A percentile compares a stretch with the other conserved stretches of the same genome.
Evolutionary conservation across 805 yeast genomes (phyloP).

Genomic region (Candida ficus): DNA sequence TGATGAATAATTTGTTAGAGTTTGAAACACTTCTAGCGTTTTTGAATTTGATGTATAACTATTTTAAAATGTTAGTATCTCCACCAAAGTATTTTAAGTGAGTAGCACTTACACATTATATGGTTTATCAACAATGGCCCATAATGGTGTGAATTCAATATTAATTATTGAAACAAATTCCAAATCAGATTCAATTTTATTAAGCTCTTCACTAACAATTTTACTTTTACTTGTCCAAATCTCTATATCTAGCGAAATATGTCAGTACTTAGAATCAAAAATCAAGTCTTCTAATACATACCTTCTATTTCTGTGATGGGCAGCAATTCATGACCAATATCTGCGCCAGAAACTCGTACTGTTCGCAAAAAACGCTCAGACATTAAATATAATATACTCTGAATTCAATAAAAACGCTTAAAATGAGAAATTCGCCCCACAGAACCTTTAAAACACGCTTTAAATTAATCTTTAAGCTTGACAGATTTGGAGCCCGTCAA

Average conservation of each 20-base stretch:
- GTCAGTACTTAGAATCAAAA: not conserved
- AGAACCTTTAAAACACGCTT: not conserved
- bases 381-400: not conserved
- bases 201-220: conserved; percentile 19
- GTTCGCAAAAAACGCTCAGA: conserved; percentile 13
- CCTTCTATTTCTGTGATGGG: not conserved
- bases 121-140: conserved; percentile 25
- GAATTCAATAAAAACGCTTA: not conserved
- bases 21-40: conserved; percentile 12
- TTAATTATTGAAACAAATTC: conserved; percentile 17
- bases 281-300: not conserved
- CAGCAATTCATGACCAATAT: not conserved
- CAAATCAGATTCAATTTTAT: conserved; percentile 4
- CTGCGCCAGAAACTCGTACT: conserved; percentile 8
- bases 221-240: conserved; percentile 25
- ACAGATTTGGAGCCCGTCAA: conserved; percentile 1
- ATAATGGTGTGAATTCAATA: conserved; percentile 19
- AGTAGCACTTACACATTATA: conserved; percentile 20
- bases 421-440: no score
- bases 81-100: conserved; percentile 13
- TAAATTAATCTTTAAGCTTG: not conserved
- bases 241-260: conserved; percentile 14
- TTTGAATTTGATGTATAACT: conserved; percentile 10
- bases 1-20: conserved; percentile 15
- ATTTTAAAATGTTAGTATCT: conserved; percentile 3